These are phyloP conservation scores for Thelonectria blattea DNA, from an alignment of 2,329 filamentous ascomycete species.

Conservation along the genomic window DNA sequence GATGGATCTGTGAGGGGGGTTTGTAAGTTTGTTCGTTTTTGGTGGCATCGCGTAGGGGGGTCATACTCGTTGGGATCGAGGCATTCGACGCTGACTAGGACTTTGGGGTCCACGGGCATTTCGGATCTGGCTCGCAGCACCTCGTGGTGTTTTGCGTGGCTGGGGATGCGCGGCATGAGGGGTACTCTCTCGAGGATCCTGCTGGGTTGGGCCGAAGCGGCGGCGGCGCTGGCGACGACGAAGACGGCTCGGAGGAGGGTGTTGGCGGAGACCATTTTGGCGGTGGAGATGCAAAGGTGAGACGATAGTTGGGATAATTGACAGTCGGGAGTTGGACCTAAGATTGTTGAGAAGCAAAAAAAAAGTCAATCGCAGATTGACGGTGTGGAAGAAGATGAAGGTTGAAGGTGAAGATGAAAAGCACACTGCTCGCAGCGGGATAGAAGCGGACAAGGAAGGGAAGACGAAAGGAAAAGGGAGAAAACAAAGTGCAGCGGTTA, in stretches of 20 bases:
- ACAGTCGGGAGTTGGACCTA: neutral
- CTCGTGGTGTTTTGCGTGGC: conserved; percentile 52
- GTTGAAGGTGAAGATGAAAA: neutral
- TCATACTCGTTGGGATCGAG: conserved; percentile 48
- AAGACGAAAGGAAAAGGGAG: neutral
- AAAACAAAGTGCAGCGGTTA: neutral
- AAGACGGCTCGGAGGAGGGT: conserved; percentile 41
- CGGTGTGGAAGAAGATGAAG: neutral
- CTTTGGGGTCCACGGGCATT: conserved; percentile 48
- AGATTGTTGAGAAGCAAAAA: neutral
- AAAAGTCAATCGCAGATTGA: conserved; percentile 16
- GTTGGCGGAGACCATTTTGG: conserved; percentile 43
- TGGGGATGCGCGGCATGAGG: conserved; percentile 44
- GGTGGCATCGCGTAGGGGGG: neutral
- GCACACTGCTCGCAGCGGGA: neutral
- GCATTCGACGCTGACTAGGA: conserved; percentile 49
- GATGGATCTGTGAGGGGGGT: conserved; percentile 41
- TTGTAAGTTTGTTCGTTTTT: conserved; percentile 16
- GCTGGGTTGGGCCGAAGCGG: conserved; percentile 43
- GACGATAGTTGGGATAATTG: neutral
- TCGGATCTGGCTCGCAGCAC: conserved; percentile 50
- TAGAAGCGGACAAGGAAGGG: conserved; percentile 4
- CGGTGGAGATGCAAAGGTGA: neutral
- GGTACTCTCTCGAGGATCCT: conserved; percentile 28
- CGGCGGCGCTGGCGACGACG: conserved; percentile 39